These are phyloP conservation scores for Lepraria neglecta DNA, from an alignment of 495 filamentous ascomycete genomes.

Conservation along the genomic window DNA sequence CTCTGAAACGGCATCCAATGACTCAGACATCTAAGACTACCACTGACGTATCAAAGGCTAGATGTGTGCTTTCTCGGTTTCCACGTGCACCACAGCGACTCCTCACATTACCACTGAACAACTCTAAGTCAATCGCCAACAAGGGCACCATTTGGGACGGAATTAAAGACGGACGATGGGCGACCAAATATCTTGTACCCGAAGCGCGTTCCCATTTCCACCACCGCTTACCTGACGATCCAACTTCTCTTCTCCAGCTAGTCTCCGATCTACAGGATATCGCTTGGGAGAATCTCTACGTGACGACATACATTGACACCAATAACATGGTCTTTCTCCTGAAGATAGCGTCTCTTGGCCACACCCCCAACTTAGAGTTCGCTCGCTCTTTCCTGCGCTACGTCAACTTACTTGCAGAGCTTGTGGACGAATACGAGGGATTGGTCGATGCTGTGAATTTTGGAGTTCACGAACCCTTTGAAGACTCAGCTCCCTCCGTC, in stretches of 20 bases:
- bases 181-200: slow-evolving; percentile 11
- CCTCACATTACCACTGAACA: slow-evolving; percentile 7
- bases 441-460: not conserved
- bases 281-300: slow-evolving; percentile 14
- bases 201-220: not conserved
- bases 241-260: slow-evolving; percentile 2
- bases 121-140: not conserved
- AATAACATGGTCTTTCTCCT: slow-evolving; percentile 9
- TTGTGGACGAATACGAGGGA: slow-evolving; percentile 8
- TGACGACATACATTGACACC: slow-evolving; percentile 14
- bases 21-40: no score
- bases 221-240: not conserved
- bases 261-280: slow-evolving; percentile 1
- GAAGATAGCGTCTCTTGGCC: not conserved
- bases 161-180: slow-evolving; percentile 15
- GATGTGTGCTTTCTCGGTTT: not conserved
- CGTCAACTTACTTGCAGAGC: not conserved
- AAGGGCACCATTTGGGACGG: slow-evolving; percentile 11
- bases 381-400: slow-evolving; percentile 3
- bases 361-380: not conserved
- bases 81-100: not conserved
- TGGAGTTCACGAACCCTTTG: not conserved
- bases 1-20: not conserved
- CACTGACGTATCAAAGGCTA: not conserved
- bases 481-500: slow-evolving; percentile 9